Conservation (phyloP, 2,329 filamentous ascomycete genomes). For the Aspergillus unguis region DNA sequence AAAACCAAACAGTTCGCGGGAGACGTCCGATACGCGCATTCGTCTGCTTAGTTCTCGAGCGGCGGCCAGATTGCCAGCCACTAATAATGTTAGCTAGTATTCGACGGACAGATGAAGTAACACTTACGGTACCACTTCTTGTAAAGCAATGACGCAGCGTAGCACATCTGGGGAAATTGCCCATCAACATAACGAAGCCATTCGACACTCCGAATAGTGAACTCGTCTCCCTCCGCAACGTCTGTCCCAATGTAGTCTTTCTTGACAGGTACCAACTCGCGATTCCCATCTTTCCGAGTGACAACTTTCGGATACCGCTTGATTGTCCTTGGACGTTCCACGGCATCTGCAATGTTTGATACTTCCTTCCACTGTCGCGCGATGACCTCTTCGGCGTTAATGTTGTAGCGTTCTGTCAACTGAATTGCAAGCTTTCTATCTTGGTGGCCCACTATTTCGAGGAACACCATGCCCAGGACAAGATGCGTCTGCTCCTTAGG, state of each 20-base stretch:
- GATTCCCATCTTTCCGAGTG: conserved; percentile 47
- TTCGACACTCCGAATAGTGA: conserved; percentile 75
- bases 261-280: conserved; percentile 62
- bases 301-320: conserved; percentile 45
- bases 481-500: conserved; percentile 62
- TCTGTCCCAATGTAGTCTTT: conserved; percentile 68
- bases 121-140: conserved; percentile 77
- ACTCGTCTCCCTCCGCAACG: conserved; percentile 59
- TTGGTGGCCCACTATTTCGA: conserved; percentile 64
- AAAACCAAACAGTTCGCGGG: conserved; percentile 38
- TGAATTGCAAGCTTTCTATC: conserved; percentile 67
- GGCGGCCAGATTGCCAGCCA: conserved; percentile 47
- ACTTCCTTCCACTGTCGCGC: conserved; percentile 56
- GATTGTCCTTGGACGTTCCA: conserved; percentile 29
- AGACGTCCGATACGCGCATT: conserved; percentile 50
- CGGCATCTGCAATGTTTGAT: conserved; percentile 38
- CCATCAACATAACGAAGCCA: conserved; percentile 77
- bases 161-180: conserved; percentile 68
- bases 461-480: conserved; percentile 72
- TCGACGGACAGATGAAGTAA: conserved; percentile 14
- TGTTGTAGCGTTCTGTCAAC: conserved; percentile 69
- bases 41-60: conserved; percentile 53
- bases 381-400: conserved; percentile 72
- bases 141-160: conserved; percentile 68
- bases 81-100: conserved; percentile 10